Base-by-base conservation (phyloP, 257 asterid genomes). In the Nicotiana obtusifolia region DNA sequence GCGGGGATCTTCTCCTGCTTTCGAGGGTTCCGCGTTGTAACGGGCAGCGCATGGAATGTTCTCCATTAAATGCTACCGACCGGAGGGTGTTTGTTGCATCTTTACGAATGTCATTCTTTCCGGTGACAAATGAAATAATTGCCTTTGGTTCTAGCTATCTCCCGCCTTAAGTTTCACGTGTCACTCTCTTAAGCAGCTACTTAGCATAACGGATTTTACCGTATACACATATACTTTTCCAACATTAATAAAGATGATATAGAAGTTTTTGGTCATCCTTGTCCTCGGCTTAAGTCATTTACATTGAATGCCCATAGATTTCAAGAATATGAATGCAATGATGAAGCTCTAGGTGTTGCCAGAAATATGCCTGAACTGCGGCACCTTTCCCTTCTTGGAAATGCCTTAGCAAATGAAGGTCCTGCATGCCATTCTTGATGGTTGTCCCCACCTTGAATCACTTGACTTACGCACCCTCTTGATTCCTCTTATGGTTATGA, bases 281-380 rank as follows among this genome's bases (percentile, higher is more conserved):
- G 90, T 81, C 89, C 90, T 2, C 77, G 41, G 26, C 81, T 89
- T 33, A 87, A 83, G 76, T 86, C 89, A 59, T 86, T 88, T 77
- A 76, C 14, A 20, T 33, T 33, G 37, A 33, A 33, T 33, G 37
- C 37, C 37, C 7, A 5, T 33, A 4, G 37, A 33, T 33, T 33
- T 33, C 7, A 5, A 33, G 37, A 7, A 33, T 33, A 33, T 33
- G 7, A 33, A 33, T 33, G 7, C 1, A 5, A 64, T 64, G 13
- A 8, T 64, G n/a, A 26, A 28, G 41, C 41, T 6, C 2, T 64
- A 14, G 41, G 41, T 0, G 6, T 64, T 28, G 69, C 69, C 11
- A 14, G 3, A 64, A 64, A 9, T 87, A 91, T 91, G 95, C 91
- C 87, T 16, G 82, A 61, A 62, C 77, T 91, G 3, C 1, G 20